A percentile compares a stretch with the other conserved stretches of the same genome.
phyloP scores from a whole-genome alignment of 768 basidiomycete species.

The Psilocybe azurescens region DNA sequence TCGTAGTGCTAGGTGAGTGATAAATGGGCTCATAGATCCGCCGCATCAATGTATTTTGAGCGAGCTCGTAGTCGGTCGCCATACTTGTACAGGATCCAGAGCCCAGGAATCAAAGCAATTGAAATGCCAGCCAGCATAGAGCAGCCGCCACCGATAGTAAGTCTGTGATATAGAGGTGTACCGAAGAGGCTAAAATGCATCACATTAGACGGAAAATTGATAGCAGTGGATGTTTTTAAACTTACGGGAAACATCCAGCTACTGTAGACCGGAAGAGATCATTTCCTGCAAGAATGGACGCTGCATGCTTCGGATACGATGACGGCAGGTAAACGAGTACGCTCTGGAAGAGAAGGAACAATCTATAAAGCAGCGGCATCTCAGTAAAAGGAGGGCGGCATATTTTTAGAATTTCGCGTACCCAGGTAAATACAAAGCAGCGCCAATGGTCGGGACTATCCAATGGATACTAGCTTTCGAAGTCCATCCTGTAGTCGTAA shows the following conservation, averaged over 20 bases:
- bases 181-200: not conserved
- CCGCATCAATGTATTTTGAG: not conserved
- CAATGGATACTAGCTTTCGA: slow-evolving; percentile 5
- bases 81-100: slow-evolving; percentile 6
- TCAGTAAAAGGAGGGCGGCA: not conserved
- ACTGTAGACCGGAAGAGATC: not conserved
- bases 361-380: not conserved
- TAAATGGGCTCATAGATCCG: not conserved
- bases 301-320: not conserved
- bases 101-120: slow-evolving; percentile 5
- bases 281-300: not conserved
- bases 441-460: slow-evolving; percentile 8
- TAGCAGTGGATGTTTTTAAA: not conserved
- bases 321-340: not conserved
- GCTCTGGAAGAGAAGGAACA: slow-evolving; percentile 3
- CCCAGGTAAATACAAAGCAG: slow-evolving; percentile 10
- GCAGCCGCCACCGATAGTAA: slow-evolving; percentile 7
- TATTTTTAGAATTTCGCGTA: not conserved
- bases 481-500: not conserved
- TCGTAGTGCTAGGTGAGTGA: too few species aligned
- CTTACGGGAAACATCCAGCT: slow-evolving; percentile 7
- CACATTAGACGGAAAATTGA: not conserved
- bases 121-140: slow-evolving; percentile 7
- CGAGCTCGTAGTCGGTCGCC: not conserved
- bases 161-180: not conserved